A percentile compares a stretch with the other conserved stretches of the same genome.
Evolutionary conservation across 2,329 filamentous ascomycete species (phyloP).

Genomic region (Botrytis byssoidea): DNA sequence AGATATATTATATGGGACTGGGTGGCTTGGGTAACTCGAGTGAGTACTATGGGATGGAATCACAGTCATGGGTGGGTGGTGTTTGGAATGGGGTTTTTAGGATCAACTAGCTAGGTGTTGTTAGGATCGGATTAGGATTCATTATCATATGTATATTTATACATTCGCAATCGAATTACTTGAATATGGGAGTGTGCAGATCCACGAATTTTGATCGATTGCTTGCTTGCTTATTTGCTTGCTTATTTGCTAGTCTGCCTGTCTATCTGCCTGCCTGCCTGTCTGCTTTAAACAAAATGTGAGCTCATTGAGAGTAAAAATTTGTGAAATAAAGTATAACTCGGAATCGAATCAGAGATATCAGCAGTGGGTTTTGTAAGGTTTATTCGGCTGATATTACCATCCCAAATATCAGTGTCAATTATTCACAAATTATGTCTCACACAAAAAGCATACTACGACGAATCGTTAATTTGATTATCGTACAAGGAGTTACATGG

Average conservation of each 20-base stretch:
- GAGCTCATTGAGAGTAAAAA: background rate
- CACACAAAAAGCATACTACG: background rate
- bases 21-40: background rate
- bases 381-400: background rate
- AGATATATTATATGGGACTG: background rate
- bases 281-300: background rate
- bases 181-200: background rate
- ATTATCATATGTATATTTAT: background rate
- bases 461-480: conserved; percentile 10
- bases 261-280: background rate
- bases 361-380: background rate
- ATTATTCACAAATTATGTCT: background rate
- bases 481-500: conserved; percentile 28
- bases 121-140: background rate
- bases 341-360: background rate
- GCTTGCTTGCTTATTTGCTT: background rate
- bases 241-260: too few species aligned
- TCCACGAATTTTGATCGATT: background rate
- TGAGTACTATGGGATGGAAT: background rate
- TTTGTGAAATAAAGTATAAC: background rate
- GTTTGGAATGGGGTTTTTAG: conserved; percentile 12
- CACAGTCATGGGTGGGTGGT: conserved; percentile 18
- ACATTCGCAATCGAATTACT: background rate
- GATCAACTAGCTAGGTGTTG: background rate
- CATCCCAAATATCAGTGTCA: background rate